Percentiles rank a stretch among this genome's conserved stretches.
Evolutionary conservation across 768 basidiomycete species (phyloP).

Genomic region (Boletus sp.): DNA sequence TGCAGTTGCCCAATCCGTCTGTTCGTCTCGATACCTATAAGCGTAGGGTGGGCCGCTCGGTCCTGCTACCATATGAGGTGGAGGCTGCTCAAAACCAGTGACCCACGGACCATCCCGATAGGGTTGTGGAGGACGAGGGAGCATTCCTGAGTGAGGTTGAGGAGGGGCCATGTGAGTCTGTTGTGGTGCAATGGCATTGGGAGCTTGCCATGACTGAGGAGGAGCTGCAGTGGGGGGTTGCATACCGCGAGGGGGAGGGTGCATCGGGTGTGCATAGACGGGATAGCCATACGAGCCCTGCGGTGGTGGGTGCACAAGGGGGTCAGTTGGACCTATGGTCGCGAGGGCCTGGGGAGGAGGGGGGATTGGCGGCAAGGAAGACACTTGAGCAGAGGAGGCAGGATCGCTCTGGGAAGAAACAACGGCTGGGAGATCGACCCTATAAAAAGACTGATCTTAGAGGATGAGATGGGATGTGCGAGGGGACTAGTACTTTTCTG

Average conservation of each 20-base stretch:
- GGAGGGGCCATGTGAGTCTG: constrained; percentile 58
- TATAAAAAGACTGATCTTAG: constrained; percentile 4
- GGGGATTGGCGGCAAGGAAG: constrained; percentile 25
- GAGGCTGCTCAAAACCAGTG: constrained; percentile 47
- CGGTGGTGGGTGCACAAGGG: constrained; percentile 31
- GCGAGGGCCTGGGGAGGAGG: constrained; percentile 28
- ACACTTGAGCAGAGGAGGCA: constrained; percentile 23
- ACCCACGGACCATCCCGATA: constrained; percentile 58
- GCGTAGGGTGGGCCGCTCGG: constrained; percentile 47
- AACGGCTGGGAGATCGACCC: constrained; percentile 24
- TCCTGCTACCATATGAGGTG: constrained; percentile 46
- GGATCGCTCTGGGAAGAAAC: constrained; percentile 23
- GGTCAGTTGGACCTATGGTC: constrained; percentile 26
- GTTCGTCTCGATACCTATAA: constrained; percentile 64
- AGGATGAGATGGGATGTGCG: not conserved
- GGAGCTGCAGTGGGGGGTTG: constrained; percentile 46
- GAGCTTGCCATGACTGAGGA: constrained; percentile 63
- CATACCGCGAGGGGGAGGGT: constrained; percentile 38
- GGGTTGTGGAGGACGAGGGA: constrained; percentile 42
- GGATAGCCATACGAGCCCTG: constrained; percentile 30
- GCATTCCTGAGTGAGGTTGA: constrained; percentile 42
- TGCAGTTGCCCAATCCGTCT: constrained; percentile 41
- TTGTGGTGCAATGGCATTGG: constrained; percentile 59
- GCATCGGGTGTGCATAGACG: constrained; percentile 41
- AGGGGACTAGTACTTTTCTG: constrained; percentile 54